Conservation (phyloP, 2,329 filamentous ascomycete species). For the Myriangium duriaei region DNA sequence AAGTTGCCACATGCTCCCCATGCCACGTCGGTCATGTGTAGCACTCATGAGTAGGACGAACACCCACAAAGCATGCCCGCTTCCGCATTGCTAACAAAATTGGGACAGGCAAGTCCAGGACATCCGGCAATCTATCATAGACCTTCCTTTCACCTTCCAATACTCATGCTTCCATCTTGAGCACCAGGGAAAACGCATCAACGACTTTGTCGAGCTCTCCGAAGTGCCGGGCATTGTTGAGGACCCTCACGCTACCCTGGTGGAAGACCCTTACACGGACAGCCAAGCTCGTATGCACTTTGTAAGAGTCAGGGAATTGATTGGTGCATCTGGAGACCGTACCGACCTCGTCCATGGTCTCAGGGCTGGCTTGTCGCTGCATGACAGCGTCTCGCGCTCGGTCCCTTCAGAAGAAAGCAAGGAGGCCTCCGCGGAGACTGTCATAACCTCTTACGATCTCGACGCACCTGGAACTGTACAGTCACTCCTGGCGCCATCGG, state of each 20-base stretch:
- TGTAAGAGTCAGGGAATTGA: conserved; percentile 78
- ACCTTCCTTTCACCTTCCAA: conserved; percentile 82
- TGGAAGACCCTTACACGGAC: conserved; percentile 95
- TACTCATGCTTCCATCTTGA: conserved; percentile 99
- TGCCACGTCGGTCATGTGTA: conserved; percentile 75
- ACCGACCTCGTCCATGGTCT: conserved; percentile 80
- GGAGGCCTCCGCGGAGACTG: conserved; percentile 12
- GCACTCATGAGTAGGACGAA: conserved; percentile 13
- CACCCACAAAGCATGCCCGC: conserved; percentile 11
- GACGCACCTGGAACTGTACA: conserved; percentile 53
- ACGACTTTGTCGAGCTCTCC: conserved; percentile 85
- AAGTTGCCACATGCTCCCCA: conserved; percentile 68
- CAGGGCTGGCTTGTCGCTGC: conserved; percentile 70
- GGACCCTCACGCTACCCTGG: conserved; percentile 65
- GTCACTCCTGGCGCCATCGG: conserved; percentile 54
- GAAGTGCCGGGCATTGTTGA: conserved; percentile 70
- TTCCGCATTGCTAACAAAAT: too few species aligned
- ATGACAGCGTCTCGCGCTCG: conserved; percentile 52
- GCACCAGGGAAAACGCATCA: conserved; percentile 76
- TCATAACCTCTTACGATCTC: conserved; percentile 66
- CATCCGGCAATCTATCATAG: conserved; percentile 90
- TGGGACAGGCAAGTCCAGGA: conserved; percentile 93
- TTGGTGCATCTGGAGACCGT: conserved; percentile 81
- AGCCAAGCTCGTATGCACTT: conserved; percentile 95
- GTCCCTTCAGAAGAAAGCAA: conserved; percentile 5